Evolutionary conservation across 306 rosid genomes (phyloP).

Genomic region (Quercus aquifolioides): DNA sequence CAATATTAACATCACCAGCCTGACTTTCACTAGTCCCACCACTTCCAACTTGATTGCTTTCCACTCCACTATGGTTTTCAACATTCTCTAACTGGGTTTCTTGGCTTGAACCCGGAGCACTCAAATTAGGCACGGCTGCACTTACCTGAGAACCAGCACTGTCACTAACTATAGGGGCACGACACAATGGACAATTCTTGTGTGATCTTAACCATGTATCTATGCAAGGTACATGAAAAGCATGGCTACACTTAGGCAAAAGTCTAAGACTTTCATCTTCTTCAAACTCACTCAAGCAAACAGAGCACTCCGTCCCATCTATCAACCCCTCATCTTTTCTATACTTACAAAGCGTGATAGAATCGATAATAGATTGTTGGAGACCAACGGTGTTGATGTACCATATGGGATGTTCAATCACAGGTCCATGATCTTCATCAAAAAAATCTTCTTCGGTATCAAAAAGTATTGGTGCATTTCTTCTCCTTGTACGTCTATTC

Average conservation of each 20-base stretch:
- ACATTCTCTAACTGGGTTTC: conserved; percentile 21
- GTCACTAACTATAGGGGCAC: conserved; percentile 39
- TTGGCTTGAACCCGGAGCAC: conserved; percentile 9
- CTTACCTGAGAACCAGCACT: conserved; percentile 9
- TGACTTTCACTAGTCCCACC: conserved; percentile 21
- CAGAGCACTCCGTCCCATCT: conserved; percentile 74
- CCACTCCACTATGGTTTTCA: conserved; percentile 16
- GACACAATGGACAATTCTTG: conserved; percentile 51
- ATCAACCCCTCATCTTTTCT: conserved; percentile 50
- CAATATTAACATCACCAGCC: conserved; percentile 18
- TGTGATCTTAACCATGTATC: conserved; percentile 50
- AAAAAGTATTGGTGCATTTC: conserved; percentile 31
- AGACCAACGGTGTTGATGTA: conserved; percentile 60
- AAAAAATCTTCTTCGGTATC: conserved; percentile 26
- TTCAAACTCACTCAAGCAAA: conserved; percentile 71
- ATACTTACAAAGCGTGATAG: conserved; percentile 52
- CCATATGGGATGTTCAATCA: conserved; percentile 52
- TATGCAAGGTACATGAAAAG: conserved; percentile 41
- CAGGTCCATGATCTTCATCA: conserved; percentile 35
- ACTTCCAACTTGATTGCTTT: conserved; percentile 7
- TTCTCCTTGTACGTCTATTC: not conserved
- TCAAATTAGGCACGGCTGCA: conserved; percentile 11
- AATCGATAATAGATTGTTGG: conserved; percentile 58
- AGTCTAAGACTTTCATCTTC: conserved; percentile 58
- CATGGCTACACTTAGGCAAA: conserved; percentile 79